Evolutionary conservation across 192 early-diverging fungal genomes (phyloP).

Genomic region (Dimargaris verticillata): DNA sequence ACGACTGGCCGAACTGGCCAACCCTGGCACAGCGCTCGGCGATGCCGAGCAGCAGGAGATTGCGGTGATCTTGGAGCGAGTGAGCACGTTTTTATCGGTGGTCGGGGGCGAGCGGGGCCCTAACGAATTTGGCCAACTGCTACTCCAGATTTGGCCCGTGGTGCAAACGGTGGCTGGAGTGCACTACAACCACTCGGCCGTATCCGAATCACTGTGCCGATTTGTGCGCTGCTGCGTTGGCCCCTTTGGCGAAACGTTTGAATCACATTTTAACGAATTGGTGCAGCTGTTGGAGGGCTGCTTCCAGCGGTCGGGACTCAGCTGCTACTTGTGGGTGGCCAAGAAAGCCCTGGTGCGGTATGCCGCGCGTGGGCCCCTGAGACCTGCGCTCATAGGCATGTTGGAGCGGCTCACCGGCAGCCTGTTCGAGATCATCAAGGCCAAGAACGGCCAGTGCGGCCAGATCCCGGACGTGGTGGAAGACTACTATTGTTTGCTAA

Average conservation of each 20-base stretch:
- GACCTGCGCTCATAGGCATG: constrained; percentile 29
- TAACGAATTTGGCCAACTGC: neutral
- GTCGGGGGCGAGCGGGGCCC: neutral
- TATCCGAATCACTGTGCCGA: neutral
- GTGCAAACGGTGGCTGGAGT: neutral
- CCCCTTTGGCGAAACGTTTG: constrained; percentile 35
- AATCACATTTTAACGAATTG: constrained; percentile 34
- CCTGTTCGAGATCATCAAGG: constrained; percentile 35
- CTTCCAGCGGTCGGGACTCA: constrained; percentile 36
- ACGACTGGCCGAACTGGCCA: constrained; percentile 6
- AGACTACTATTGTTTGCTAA: constrained; percentile 14
- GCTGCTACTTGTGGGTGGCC: constrained; percentile 61
- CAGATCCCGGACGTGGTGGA: constrained; percentile 48
- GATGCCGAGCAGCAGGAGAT: neutral
- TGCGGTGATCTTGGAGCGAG: neutral
- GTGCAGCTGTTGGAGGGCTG: constrained; percentile 34
- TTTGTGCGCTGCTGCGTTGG: constrained; percentile 26
- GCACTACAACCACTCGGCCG: neutral
- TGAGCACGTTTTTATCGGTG: neutral
- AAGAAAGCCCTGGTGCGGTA: constrained; percentile 38
- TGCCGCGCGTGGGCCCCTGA: constrained; percentile 29
- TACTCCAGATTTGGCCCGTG: constrained; percentile 2
- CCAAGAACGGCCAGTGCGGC: constrained; percentile 19
- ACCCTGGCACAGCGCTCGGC: neutral
- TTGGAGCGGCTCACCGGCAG: constrained; percentile 37